phyloP scores from a whole-genome alignment of 495 filamentous ascomycete species.

The Monascus purpureus region DNA sequence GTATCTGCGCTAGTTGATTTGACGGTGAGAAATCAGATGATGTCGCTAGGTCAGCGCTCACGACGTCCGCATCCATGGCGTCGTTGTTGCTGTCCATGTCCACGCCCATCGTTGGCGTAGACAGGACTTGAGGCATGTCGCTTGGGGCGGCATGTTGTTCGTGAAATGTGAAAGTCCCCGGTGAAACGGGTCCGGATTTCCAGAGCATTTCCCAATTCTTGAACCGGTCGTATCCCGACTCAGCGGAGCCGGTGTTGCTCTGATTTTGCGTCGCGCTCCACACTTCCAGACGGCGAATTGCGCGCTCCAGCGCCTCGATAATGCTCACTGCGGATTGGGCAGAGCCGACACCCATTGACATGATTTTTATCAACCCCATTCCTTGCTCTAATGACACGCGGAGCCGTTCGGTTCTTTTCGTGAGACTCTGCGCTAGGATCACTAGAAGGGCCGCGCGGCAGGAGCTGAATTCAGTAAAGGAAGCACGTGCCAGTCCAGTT shows the following conservation, averaged over 20 bases:
- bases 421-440: conserved; percentile 34
- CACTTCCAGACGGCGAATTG: conserved; percentile 30
- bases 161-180: conserved; percentile 13
- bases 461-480: conserved; percentile 38
- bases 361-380: conserved; percentile 35
- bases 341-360: conserved; percentile 38
- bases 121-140: conserved; percentile 10
- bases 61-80: conserved; percentile 10
- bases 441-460: conserved; percentile 37
- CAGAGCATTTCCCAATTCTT: conserved; percentile 41
- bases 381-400: conserved; percentile 32
- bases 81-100: conserved; percentile 4
- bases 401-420: conserved; percentile 32
- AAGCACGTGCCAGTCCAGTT: conserved; percentile 34
- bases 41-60: conserved; percentile 10
- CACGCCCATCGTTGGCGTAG: conserved; percentile 7
- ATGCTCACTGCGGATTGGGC: conserved; percentile 35
- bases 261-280: conserved; percentile 25
- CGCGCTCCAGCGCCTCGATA: conserved; percentile 37
- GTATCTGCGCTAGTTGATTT: conserved; percentile 21
- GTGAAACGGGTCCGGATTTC: conserved; percentile 33
- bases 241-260: conserved; percentile 15
- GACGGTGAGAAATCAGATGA: conserved; percentile 19
- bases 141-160: conserved; percentile 5
- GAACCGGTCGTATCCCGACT: conserved; percentile 36